phyloP scores from a whole-genome alignment of 1,284 basidiomycete genomes.

The Apiotrichum mycotoxinovorans region DNA sequence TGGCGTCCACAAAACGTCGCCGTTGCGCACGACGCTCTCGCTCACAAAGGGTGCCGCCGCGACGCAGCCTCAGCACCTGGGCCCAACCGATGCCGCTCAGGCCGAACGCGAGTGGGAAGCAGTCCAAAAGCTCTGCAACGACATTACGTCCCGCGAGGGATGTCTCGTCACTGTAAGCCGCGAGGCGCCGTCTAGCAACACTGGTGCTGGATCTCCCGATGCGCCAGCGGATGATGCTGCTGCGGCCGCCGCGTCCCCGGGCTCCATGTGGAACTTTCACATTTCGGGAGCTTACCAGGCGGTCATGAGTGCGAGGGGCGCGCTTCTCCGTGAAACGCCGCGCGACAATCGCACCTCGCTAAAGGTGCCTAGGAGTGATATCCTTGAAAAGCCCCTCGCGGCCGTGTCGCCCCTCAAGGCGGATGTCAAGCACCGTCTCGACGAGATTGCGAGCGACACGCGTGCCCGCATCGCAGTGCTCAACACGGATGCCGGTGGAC shows the following conservation, averaged over 20 bases:
- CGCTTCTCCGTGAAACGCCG: constrained; percentile 84
- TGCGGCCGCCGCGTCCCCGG: neutral
- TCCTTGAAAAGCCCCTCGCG: constrained; percentile 73
- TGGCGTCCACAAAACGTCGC: constrained; percentile 10
- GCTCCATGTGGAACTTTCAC: constrained; percentile 71
- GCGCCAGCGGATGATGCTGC: neutral
- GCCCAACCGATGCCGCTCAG: constrained; percentile 22
- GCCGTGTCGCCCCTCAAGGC: constrained; percentile 71
- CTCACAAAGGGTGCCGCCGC: constrained; percentile 23
- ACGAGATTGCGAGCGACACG: constrained; percentile 86
- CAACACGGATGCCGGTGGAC: constrained; percentile 37
- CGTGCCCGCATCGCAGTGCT: constrained; percentile 79
- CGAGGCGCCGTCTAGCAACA: constrained; percentile 39
- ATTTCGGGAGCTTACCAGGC: constrained; percentile 87
- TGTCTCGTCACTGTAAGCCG: constrained; percentile 75
- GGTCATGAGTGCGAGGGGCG: constrained; percentile 84
- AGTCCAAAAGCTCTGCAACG: constrained; percentile 73
- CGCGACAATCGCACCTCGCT: constrained; percentile 79
- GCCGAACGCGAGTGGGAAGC: constrained; percentile 56
- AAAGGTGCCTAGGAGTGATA: constrained; percentile 86
- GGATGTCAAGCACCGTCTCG: constrained; percentile 79
- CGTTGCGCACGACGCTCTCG: constrained; percentile 25
- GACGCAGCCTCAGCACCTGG: constrained; percentile 24
- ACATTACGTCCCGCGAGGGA: constrained; percentile 73
- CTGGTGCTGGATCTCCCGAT: neutral